Percentiles rank a stretch among this genome's conserved stretches.
Evolutionary conservation across 2,329 filamentous ascomycete genomes (phyloP).

Genomic region (Ascochyta pisi): DNA sequence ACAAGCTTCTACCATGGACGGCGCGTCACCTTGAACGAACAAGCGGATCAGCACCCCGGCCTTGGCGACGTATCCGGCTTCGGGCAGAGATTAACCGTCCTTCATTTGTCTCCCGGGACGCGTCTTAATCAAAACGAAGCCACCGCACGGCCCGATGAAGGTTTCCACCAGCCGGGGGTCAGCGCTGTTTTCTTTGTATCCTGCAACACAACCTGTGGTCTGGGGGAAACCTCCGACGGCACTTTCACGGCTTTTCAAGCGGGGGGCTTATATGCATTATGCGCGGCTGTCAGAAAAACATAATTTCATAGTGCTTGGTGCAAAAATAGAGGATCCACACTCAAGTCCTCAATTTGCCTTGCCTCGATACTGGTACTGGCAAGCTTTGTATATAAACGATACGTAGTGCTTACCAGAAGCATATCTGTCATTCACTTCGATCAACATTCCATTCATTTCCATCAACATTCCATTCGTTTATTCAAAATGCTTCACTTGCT

Average conservation of each 20-base stretch:
- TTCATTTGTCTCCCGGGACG: conserved; percentile 27
- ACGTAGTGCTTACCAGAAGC: neutral
- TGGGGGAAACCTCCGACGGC: neutral
- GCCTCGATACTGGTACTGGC: neutral
- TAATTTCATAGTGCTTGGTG: conserved; percentile 9
- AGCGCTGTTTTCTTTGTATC: neutral
- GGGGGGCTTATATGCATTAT: neutral
- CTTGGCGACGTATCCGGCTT: conserved; percentile 1
- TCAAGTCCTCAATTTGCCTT: neutral
- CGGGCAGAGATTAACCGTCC: conserved; percentile 19
- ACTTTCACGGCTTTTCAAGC: neutral
- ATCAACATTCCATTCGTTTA: neutral
- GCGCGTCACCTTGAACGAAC: conserved; percentile 2
- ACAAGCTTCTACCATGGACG: conserved; percentile 3
- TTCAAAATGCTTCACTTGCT: conserved; percentile 27
- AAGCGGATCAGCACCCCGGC: conserved; percentile 9
- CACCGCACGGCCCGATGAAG: neutral
- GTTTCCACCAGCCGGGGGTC: conserved; percentile 16
- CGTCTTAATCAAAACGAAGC: conserved; percentile 18
- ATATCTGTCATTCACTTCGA: neutral
- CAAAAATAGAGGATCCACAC: conserved; percentile 10
- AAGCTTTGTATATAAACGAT: conserved; percentile 6
- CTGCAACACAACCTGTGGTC: neutral
- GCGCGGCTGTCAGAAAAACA: neutral
- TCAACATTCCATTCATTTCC: neutral